Evolutionary conservation across 2,329 filamentous ascomycete genomes (phyloP).

Genomic region (Sclerotinia glacialis): DNA sequence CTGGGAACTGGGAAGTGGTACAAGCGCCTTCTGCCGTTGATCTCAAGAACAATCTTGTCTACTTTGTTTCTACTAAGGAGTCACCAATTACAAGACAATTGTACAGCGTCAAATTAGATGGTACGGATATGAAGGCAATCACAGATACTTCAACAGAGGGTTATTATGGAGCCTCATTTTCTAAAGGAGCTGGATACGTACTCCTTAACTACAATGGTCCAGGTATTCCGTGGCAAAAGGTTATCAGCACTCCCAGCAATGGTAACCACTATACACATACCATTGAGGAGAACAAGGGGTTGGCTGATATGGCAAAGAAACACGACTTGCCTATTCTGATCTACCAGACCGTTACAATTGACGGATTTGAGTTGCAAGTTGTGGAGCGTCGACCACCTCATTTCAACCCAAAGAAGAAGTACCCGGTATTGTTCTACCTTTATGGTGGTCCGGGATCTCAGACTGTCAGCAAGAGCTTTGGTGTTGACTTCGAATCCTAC

Average conservation of each 20-base stretch:
- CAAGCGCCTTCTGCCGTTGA: conserved; percentile 82
- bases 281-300: conserved; percentile 73
- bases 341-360: conserved; percentile 81
- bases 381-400: conserved; percentile 87
- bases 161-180: conserved; percentile 84
- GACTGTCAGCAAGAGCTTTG: conserved; percentile 74
- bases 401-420: conserved; percentile 78
- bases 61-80: conserved; percentile 84
- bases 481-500: conserved; percentile 86
- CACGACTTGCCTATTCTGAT: conserved; percentile 80
- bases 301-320: conserved; percentile 67
- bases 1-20: conserved; percentile 89
- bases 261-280: conserved; percentile 61
- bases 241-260: conserved; percentile 77
- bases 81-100: conserved; percentile 87
- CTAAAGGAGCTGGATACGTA: conserved; percentile 74
- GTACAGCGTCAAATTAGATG: conserved; percentile 84
- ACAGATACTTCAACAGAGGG: conserved; percentile 71
- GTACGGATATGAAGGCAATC: conserved; percentile 67
- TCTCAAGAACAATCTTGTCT: conserved; percentile 79
- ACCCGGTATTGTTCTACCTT: conserved; percentile 91
- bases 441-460: conserved; percentile 97
- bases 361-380: conserved; percentile 68
- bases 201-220: conserved; percentile 84
- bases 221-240: conserved; percentile 83